Base-by-base conservation (phyloP, 139 green algal species). In the Closterium sp. region DNA sequence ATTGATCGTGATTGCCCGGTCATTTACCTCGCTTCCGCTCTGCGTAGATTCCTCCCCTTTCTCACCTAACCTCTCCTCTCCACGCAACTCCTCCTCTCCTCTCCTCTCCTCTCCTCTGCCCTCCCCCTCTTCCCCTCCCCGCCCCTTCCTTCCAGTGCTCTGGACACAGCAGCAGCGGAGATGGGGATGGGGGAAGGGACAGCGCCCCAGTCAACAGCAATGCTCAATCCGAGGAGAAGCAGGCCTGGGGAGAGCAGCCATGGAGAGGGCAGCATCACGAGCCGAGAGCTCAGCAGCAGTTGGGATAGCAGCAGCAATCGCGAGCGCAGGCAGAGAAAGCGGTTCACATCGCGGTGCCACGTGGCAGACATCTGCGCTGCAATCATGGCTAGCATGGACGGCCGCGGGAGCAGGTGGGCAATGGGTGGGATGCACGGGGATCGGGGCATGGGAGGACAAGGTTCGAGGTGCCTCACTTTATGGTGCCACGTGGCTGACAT, bases 301-400 rank as follows among this genome's bases (percentile, higher is more conserved):
- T 19, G 0, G 55, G 55, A 28, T 12, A 76, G 55, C 55, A 76
- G 55, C 55, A 76, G 55, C 55, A 76, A 76, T 4, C 55, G 55
- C 55, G 55, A 76, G 12, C 55, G 55, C 55, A 76, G 96, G 12
- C 85, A 86, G 66, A 32, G 21, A 33, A 94, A 96, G 93, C 92
- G 86, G 55, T 97, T 91, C 92, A 97, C 94, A 21, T 90, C 94
- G 0, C 91, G 96, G 23, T 97, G 95, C 91, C 96, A 98, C 89
- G 95, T 98, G 85, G 69, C 87, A 33, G 96, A 98, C 90, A 97
- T 98, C 76, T 98, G 96, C 90, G 90, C 90, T 32, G 93, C 95
- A 7, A 84, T 97, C n/a, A 23, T 88, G 6, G 93, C 95, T 33
- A 97, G 95, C 93, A 97, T 97, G 87, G n/a, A 76, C 55, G 55